Percentiles rank a stretch among this genome's conserved stretches.
Conservation (phyloP, 805 yeast genomes). For the Clavispora fructus region DNA sequence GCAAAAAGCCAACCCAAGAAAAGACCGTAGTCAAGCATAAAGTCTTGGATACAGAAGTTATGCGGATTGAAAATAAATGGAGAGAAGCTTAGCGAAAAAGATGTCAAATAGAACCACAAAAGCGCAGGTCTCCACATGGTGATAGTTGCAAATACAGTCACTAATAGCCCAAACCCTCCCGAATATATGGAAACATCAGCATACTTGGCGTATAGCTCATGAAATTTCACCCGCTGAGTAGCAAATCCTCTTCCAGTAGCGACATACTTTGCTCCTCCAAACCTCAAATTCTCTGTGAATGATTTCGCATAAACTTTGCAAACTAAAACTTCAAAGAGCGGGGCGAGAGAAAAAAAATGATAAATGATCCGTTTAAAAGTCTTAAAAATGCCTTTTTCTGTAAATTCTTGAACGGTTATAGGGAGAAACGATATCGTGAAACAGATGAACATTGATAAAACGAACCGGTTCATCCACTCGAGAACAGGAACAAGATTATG, state of each 20-base stretch:
- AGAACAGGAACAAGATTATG: conserved; percentile 80
- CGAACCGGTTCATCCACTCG: conserved; percentile 86
- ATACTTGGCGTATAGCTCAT: conserved; percentile 68
- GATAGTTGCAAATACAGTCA: conserved; percentile 68
- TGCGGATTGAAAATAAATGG: conserved; percentile 54
- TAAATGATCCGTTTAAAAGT: conserved; percentile 65
- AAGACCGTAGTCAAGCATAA: conserved; percentile 46
- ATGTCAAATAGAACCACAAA: conserved; percentile 53
- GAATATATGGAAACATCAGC: conserved; percentile 71
- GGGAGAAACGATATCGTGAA: conserved; percentile 91
- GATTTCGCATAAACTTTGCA: conserved; percentile 89
- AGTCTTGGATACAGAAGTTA: conserved; percentile 44
- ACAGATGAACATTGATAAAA: conserved; percentile 84
- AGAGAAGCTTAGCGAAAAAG: conserved; percentile 40
- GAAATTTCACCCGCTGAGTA: conserved; percentile 70
- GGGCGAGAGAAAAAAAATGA: conserved; percentile 80
- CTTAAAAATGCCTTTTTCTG: conserved; percentile 79
- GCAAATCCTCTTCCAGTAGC: conserved; percentile 96
- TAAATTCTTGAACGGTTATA: conserved; percentile 75
- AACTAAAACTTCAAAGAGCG: conserved; percentile 90
- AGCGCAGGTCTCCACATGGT: conserved; percentile 79
- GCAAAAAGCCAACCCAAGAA: conserved; percentile 69
- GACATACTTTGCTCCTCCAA: conserved; percentile 90
- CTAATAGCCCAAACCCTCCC: conserved; percentile 65
- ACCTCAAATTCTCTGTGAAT: conserved; percentile 65